Base-by-base conservation (phyloP, 1,284 basidiomycete species). In the Phylloporus sp. region DNA sequence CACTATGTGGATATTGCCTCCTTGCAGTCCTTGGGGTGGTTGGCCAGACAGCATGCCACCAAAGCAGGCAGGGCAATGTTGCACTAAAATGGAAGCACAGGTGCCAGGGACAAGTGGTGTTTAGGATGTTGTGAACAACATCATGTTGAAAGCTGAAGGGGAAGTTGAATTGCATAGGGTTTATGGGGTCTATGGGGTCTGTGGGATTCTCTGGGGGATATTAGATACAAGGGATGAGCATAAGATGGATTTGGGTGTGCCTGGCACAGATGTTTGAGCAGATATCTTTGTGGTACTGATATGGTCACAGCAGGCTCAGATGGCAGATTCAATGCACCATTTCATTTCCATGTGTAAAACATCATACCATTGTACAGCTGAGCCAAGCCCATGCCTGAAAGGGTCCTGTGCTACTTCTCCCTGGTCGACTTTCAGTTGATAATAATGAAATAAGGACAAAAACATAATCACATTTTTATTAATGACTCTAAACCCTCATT, bases 31-130 rank as follows among this genome's bases (percentile, higher is more conserved):
- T 5, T 46, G 15, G 3, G 42, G 32, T 7, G 55, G 17, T 26
- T 31, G 31, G 28, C 58, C 54, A 22, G 61, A 63, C 2, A 20
- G 7, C 2, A 24, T 46, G 26, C 60, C 56, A 18, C 51, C 31
- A 11, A 62, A 62, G 39, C 61, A 62, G 12, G 56, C 56, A 26
- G 61, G 61, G 44, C 61, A 62, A 34, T 24, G 18, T 40, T 62
- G 51, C 12, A 60, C 37, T 12, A 59, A 17, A 34, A 32, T 29
- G 1, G 17, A 22, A 8, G n/a, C 29, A 37, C 54, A 57, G 8
- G 26, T 31, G 11, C 54, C 5, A 11, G 57, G 22, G n/a, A 56
- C 26, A 24, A 56, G 44, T 8, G 10, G 28, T 24, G 10, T 26
- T 40, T 37, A 34, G 11, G 28, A 42, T 6, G 53, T 7, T 0